These are phyloP conservation scores for Backusella tarrabulga DNA, from an alignment of 192 early-diverging fungal species.

Conservation along the genomic window DNA sequence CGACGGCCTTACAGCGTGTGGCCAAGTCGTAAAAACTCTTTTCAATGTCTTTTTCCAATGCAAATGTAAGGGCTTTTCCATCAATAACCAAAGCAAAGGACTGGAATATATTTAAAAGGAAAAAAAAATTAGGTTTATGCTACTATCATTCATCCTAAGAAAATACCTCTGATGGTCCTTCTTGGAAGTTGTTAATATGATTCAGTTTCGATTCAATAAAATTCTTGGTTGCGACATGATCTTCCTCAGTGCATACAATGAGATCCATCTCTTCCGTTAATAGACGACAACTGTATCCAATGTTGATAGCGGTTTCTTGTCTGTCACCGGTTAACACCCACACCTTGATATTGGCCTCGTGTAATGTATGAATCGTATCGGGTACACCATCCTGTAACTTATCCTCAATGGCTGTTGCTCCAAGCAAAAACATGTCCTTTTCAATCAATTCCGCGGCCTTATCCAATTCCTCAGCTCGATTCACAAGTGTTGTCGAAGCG, in stretches of 20 bases:
- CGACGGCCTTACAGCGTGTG: constrained; percentile 87
- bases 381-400: constrained; percentile 95
- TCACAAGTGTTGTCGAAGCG: constrained; percentile 80
- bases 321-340: constrained; percentile 96
- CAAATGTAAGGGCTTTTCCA: constrained; percentile 86
- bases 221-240: constrained; percentile 80
- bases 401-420: constrained; percentile 96
- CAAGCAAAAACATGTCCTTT: constrained; percentile 80
- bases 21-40: constrained; percentile 83
- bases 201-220: constrained; percentile 80
- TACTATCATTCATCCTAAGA: too few species aligned
- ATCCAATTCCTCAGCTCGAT: constrained; percentile 79
- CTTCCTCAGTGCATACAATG: constrained; percentile 84
- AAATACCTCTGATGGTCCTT: not conserved
- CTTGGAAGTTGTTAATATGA: constrained; percentile 44
- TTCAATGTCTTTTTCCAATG: constrained; percentile 77
- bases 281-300: constrained; percentile 90
- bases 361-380: constrained; percentile 89
- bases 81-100: constrained; percentile 88
- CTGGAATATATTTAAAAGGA: constrained; percentile 16
- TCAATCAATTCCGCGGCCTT: constrained; percentile 90
- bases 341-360: constrained; percentile 87
- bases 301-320: constrained; percentile 98
- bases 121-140: too few species aligned
- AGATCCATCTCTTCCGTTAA: constrained; percentile 92